These are phyloP conservation scores for Arthonia radiata DNA, from an alignment of 495 filamentous ascomycete species.

Conservation along the genomic window DNA sequence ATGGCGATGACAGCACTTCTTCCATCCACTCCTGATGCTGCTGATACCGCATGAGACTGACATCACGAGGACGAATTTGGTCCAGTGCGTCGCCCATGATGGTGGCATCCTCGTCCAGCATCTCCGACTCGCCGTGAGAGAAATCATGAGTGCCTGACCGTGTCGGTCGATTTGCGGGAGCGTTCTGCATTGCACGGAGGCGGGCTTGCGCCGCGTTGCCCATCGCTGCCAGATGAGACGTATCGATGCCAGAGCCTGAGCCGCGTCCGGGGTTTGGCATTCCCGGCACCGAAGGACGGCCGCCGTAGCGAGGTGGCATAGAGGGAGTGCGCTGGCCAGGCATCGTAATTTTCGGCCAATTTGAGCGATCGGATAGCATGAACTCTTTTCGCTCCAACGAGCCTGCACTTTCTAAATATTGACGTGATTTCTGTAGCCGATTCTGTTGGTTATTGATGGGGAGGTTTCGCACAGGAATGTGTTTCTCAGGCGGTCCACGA, in stretches of 20 bases:
- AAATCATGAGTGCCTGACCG: too few relatives aligned
- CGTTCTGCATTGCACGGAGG: too few relatives aligned
- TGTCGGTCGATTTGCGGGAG: too few relatives aligned
- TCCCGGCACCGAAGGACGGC: too few relatives aligned
- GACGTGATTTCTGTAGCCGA: conserved; percentile 32
- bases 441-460: conserved; percentile 33
- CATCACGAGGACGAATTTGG: conserved; percentile 61
- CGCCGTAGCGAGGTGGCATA: too few relatives aligned
- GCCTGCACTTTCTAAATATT: conserved; percentile 48
- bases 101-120: conserved; percentile 77
- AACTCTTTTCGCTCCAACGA: conserved; percentile 79
- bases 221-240: too few relatives aligned
- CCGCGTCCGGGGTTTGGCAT: too few relatives aligned
- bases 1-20: conserved; percentile 77
- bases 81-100: conserved; percentile 71
- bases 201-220: too few relatives aligned
- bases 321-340: too few relatives aligned
- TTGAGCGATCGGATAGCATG: conserved; percentile 64
- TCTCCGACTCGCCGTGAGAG: conserved; percentile 23
- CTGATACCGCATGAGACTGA: conserved; percentile 59
- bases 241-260: too few relatives aligned
- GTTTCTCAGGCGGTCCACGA: conserved; percentile 41
- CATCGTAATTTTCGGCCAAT: conserved; percentile 67
- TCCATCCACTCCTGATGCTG: conserved; percentile 99
- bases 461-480: conserved; percentile 39